phyloP scores from a whole-genome alignment of 306 rosid species.

The Trifolium repens region DNA sequence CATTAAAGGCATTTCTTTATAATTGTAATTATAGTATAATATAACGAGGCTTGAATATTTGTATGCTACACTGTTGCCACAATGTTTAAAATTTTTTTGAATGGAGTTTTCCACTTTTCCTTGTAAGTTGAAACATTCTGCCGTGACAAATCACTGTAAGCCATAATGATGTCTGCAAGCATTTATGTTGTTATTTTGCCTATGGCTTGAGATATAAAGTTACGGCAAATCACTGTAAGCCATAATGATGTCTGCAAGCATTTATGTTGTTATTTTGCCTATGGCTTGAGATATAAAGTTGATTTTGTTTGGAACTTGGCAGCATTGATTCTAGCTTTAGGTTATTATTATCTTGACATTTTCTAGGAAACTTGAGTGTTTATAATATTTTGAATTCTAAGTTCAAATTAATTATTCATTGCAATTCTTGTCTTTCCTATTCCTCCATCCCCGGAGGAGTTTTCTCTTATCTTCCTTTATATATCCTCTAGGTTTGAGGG shows the following conservation, averaged over 20 bases:
- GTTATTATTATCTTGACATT: background rate
- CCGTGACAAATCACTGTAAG: conserved; percentile 17
- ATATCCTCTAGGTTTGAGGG: no score
- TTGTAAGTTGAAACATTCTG: conserved; percentile 8
- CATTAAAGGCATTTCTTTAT: conserved; percentile 13
- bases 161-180: background rate
- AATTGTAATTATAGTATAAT: background rate
- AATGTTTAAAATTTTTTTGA: background rate
- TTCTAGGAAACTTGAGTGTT: background rate
- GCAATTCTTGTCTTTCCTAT: no score
- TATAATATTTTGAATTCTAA: background rate
- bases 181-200: background rate
- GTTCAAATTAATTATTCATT: no score
- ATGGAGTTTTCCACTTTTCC: background rate
- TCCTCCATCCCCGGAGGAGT: no score
- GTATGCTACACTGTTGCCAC: conserved; percentile 19
- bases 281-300: no score
- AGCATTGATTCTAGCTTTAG: background rate
- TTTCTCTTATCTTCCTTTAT: no score
- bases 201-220: background rate
- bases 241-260: background rate
- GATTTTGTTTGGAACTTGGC: background rate
- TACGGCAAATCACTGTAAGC: background rate
- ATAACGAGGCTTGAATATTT: no score
- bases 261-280: background rate